Evolutionary conservation across 768 basidiomycete species (phyloP), one percentile per base, ranked within the genome.

Genomic region (Amyloporia xantha): DNA sequence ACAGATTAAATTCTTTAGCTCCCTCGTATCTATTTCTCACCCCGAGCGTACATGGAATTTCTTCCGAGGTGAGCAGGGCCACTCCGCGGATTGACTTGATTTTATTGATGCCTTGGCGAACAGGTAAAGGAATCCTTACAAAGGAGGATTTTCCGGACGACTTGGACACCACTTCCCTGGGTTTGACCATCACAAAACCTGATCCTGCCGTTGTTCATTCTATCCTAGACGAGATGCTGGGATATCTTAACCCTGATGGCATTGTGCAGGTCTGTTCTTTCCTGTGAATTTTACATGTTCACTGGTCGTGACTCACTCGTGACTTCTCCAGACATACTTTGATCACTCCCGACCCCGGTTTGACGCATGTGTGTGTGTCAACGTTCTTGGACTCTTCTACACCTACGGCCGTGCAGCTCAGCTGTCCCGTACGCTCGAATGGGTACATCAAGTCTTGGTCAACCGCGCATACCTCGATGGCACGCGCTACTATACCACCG

Each of bases 131-230:
- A 13, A 24, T 55, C 7, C 49, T 55, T 17, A 47, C 50, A 3
- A 47, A 49, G 19, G 21, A 66, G 17, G 78, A 66, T 17, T 77
- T 77, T 53, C 77, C 78, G 0, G 71, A 66, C 50, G 80, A 82
- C 59, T 61, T 80, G 23, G 80, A 81, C 52, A 82, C 79, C 0
- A 81, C 80, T 0, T 79, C 80, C 4, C 48, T 81, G 13, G 79
- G 64, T 11, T 62, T 79, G 25, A 76, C 72, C 2, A 66, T 79
- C 24, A 62, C 69, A 23, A 53, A 57, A 49, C 63, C 49, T 10
- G 57, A 61, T 41, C 61, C 63, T 20, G 61, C 58, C 10, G 56
- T 71, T 10, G 67, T 67, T 1, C 58, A 65, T 35, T 68, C 71
- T 2, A 66, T 81, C 7, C 73, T 82, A 69, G 71, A 81, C 54